Evolutionary conservation across 2,329 filamentous ascomycete genomes (phyloP).

Genomic region (Immersiporthe knoxdaviesiana): DNA sequence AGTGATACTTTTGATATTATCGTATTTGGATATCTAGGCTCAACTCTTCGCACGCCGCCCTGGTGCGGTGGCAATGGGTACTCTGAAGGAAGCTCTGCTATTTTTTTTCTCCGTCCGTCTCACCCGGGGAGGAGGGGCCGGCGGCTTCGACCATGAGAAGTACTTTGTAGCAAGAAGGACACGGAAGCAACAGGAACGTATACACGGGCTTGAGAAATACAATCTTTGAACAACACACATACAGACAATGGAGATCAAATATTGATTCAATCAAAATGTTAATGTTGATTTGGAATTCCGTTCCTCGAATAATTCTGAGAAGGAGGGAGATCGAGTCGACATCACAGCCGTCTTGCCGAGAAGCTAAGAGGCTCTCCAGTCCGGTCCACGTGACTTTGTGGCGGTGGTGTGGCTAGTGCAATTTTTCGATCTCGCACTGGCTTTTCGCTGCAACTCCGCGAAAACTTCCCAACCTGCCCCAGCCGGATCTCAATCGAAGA

Average conservation of each 20-base stretch:
- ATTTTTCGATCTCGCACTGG: constrained; percentile 18
- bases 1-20: neutral
- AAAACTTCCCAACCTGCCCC: constrained; percentile 20
- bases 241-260: neutral
- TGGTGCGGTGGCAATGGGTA: neutral
- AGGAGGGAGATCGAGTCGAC: neutral
- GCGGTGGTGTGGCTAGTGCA: constrained; percentile 21
- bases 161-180: neutral
- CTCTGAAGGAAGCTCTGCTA: neutral
- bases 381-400: constrained; percentile 14
- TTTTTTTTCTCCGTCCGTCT: neutral
- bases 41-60: neutral
- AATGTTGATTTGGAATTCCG: neutral
- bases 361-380: neutral
- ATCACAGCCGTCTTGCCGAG: neutral
- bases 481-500: constrained; percentile 20
- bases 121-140: neutral
- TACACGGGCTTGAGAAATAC: neutral
- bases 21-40: neutral
- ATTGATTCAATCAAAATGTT: neutral
- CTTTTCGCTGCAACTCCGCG: constrained; percentile 16
- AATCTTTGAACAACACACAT: neutral
- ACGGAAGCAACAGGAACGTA: neutral
- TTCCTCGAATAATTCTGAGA: neutral
- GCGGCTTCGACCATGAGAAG: neutral